phyloP scores from a whole-genome alignment of 208 protist genomes.

The Leishmania martiniquensis region DNA sequence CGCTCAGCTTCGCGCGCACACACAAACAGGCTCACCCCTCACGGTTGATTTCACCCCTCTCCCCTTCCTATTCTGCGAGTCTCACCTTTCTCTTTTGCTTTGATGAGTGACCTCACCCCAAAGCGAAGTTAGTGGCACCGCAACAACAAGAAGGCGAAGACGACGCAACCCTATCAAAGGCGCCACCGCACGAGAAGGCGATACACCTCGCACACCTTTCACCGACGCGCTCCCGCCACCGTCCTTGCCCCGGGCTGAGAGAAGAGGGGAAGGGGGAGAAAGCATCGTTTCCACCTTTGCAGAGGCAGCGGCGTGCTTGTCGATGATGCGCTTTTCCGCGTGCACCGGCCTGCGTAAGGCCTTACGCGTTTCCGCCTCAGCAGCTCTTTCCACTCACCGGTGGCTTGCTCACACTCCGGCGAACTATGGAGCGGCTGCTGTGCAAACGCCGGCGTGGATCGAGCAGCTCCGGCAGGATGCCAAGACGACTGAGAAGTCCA shows the following conservation, averaged over 20 bases:
- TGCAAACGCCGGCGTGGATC: slow-evolving; percentile 64
- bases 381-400: not conserved
- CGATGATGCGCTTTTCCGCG: slow-evolving; percentile 21
- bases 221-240: not conserved
- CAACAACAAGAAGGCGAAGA: not conserved
- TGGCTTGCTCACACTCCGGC: not conserved
- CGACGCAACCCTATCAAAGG: not conserved
- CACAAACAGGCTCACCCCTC: not conserved
- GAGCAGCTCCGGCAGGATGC: slow-evolving; percentile 65
- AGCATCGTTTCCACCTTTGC: not conserved
- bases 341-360: not conserved
- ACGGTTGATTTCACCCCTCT: not conserved
- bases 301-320: not conserved
- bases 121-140: not conserved
- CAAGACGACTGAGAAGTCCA: slow-evolving; percentile 70
- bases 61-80: not conserved
- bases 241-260: not conserved
- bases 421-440: not conserved
- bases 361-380: not conserved
- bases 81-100: not conserved
- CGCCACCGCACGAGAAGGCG: not conserved
- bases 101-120: not conserved
- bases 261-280: not conserved
- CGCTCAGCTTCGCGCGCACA: not conserved
- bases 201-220: not conserved